Conservation (phyloP, 1,284 basidiomycete species). For the Papiliotrema fonsecae region DNA sequence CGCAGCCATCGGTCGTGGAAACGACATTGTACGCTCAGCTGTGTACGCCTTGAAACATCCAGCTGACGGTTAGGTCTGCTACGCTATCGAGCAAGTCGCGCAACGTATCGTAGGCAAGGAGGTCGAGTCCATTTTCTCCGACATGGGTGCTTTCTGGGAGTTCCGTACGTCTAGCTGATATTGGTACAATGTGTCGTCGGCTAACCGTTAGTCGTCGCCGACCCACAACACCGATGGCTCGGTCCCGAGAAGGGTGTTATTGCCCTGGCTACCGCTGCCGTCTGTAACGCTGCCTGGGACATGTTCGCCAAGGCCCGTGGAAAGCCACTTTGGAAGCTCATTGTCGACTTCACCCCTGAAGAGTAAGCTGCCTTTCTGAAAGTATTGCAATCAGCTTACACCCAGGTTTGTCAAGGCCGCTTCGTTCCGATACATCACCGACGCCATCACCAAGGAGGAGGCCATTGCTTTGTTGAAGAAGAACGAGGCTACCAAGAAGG, state of each 20-base stretch:
- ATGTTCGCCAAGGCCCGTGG: constrained; percentile 52
- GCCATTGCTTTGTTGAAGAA: constrained; percentile 75
- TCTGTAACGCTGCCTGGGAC: constrained; percentile 53
- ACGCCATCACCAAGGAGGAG: constrained; percentile 85
- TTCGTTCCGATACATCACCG: constrained; percentile 88
- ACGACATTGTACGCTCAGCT: constrained; percentile 66
- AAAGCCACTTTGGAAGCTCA: constrained; percentile 57
- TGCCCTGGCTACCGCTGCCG: constrained; percentile 53
- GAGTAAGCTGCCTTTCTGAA: constrained; percentile 49
- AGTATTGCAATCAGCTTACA: background rate
- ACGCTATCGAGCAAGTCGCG: constrained; percentile 72
- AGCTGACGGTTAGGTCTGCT: constrained; percentile 58
- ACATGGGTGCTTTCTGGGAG: constrained; percentile 66
- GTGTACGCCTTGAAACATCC: constrained; percentile 4
- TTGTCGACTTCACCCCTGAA: constrained; percentile 58
- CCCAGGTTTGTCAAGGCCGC: constrained; percentile 64
- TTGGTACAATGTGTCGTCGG: constrained; percentile 58
- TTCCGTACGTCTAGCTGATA: constrained; percentile 48
- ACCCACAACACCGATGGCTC: constrained; percentile 83
- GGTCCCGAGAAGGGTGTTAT: constrained; percentile 55
- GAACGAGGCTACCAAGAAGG: constrained; percentile 69
- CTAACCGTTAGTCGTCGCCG: constrained; percentile 58
- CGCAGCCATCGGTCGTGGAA: constrained; percentile 79
- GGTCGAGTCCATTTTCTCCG: constrained; percentile 71
- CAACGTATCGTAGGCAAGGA: constrained; percentile 78